Conservation (phyloP, 2,329 filamentous ascomycete species). For the Penicillium rolfsii region DNA sequence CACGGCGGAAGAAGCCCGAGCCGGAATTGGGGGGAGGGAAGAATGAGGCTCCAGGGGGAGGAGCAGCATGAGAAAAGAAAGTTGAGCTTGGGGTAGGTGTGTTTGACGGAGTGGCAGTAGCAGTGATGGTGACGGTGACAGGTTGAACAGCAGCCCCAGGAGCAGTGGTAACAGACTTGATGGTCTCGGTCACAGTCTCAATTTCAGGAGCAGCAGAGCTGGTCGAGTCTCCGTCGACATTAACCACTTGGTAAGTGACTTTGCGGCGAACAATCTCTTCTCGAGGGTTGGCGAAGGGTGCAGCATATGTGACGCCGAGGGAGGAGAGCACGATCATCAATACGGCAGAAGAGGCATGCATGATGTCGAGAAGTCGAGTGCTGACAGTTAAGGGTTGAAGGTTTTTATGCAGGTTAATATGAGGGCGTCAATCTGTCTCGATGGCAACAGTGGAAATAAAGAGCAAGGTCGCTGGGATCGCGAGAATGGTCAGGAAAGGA, state of each 20-base stretch:
- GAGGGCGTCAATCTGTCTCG: neutral
- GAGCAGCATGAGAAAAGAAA: constrained; percentile 11
- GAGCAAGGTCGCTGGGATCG: neutral
- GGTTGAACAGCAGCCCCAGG: constrained; percentile 10
- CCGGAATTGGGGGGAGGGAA: constrained; percentile 14
- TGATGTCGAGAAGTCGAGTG: constrained; percentile 19
- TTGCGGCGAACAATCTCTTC: constrained; percentile 33
- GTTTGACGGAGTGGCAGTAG: constrained; percentile 26
- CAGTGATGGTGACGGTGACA: constrained; percentile 26
- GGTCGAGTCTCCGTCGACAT: constrained; percentile 33
- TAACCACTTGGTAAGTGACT: constrained; percentile 36
- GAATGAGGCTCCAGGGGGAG: constrained; percentile 21
- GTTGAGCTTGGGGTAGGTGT: constrained; percentile 17
- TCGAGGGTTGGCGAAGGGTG: constrained; percentile 31
- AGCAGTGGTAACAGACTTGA: constrained; percentile 25
- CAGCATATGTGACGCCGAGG: constrained; percentile 32
- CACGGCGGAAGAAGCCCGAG: constrained; percentile 25
- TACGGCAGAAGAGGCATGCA: constrained; percentile 35
- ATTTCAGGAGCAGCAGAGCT: constrained; percentile 24
- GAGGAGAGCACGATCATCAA: constrained; percentile 35
- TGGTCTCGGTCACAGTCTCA: constrained; percentile 26
- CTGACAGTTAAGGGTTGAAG: neutral
- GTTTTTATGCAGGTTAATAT: neutral
- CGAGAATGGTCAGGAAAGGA: neutral
- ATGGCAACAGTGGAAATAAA: neutral